Evolutionary conservation across 139 green algal species (phyloP), one percentile per base, ranked within the genome.

Genomic region (Tetradesmus lagerheimii): DNA sequence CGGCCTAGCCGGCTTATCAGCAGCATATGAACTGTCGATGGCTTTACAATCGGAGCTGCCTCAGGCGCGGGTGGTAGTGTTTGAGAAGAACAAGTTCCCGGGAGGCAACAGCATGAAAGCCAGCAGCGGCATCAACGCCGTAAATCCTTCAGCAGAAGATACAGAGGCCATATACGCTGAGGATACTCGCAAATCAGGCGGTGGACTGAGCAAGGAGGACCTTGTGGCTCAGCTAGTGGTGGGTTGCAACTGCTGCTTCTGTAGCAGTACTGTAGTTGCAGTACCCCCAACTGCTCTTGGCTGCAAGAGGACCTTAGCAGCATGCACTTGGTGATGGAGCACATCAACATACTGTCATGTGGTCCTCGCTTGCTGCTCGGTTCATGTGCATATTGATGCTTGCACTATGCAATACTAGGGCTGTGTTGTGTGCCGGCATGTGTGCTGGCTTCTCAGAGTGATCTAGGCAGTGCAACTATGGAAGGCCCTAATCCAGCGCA

Each of bases 51-150:
- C 66, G 27, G 18, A 66, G 12, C 35, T 86, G 18, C 64, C 66
- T 67, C 23, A 86, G 5, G 62, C 83, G 25, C 45, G 57, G 16
- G 92, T 98, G 4, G 64, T 95, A 45, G 37, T 98, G 43, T 83
- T 98, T 1, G 96, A 98, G 47, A 97, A 97, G 87, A 93, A 96
- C 75, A 39, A 37, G 6, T 82, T 89, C n/a, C 27, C 94, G 25
- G 96, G 96, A 15, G 96, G 96, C 77, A 98, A 98, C 92, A 96
- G 91, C 82, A 88, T 89, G 25, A 97, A 97, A 71, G 95, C 96
- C 18, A 95, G 90, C 79, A 94, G 81, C 57, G 96, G 96, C 57
- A 97, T 98, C 37, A 97, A 97, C 88, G 95, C 92, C 45, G 76
- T 97, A 1, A 91, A 91, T 8, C 78, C 74, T 15, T 35, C 83